Conservation (phyloP, 73 alveolate genomes). For the Stentor coeruleus region DNA sequence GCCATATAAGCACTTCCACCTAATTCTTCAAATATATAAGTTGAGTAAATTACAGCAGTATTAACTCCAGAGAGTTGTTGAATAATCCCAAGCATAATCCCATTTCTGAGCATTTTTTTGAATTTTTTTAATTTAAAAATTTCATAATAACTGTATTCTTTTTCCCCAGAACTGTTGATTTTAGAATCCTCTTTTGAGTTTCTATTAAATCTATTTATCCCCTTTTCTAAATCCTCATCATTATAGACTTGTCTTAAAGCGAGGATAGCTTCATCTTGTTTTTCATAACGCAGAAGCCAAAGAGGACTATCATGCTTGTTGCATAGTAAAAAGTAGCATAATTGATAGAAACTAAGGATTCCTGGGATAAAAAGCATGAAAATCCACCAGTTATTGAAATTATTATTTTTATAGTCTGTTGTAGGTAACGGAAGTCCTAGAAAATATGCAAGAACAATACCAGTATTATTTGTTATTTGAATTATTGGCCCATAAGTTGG, state of each 20-base stretch:
- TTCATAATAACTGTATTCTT: no score
- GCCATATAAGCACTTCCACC: not conserved
- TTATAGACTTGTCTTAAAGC: no score
- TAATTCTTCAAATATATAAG: not conserved
- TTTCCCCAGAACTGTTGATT: no score
- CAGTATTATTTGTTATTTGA: no score
- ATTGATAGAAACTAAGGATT: not conserved
- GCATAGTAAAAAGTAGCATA: not conserved
- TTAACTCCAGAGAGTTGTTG: slow-evolving; percentile 16
- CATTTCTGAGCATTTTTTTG: slow-evolving; percentile 16
- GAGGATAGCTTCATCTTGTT: no score
- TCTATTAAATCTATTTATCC: no score
- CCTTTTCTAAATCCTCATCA: no score
- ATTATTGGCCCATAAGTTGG: no score
- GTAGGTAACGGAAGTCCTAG: no score
- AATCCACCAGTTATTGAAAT: not conserved
- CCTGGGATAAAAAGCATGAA: slow-evolving; percentile 12
- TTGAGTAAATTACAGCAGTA: not conserved
- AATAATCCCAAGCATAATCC: not conserved
- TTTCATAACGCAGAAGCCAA: not conserved
- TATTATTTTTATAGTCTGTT: not conserved
- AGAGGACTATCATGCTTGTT: not conserved
- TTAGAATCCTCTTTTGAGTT: no score
- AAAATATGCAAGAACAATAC: no score
- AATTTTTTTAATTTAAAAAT: no score